Conservation (phyloP, 1,284 basidiomycete species). For the Cryptococcus depauperatus region DNA sequence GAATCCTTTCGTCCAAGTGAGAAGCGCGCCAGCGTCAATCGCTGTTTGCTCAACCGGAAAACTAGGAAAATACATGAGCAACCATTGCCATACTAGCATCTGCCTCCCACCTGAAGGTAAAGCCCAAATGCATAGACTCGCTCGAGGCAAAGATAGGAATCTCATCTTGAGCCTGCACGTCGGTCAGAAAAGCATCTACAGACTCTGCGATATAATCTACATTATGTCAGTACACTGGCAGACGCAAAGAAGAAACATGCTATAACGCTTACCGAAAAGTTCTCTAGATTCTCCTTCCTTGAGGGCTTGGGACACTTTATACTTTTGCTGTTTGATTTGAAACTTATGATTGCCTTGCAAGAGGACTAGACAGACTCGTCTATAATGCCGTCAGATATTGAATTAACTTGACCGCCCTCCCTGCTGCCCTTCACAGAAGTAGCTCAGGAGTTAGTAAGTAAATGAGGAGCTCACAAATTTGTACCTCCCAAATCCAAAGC, state of each 20-base stretch:
- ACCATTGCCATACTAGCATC: background rate
- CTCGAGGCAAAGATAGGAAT: slow-evolving; percentile 29
- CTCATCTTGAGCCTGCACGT: slow-evolving; percentile 44
- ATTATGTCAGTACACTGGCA: background rate
- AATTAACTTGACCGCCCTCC: background rate
- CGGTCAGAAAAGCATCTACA: slow-evolving; percentile 87
- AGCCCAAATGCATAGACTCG: slow-evolving; percentile 66
- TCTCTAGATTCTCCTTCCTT: slow-evolving; percentile 78
- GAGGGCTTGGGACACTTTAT: slow-evolving; percentile 78
- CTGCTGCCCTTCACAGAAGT: background rate
- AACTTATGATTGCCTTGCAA: slow-evolving; percentile 85
- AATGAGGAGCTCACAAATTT: slow-evolving; percentile 62
- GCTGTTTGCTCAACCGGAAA: slow-evolving; percentile 98
- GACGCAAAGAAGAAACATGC: background rate
- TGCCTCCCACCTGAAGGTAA: slow-evolving; percentile 64
- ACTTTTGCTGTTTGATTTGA: slow-evolving; percentile 82
- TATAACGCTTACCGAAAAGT: slow-evolving; percentile 61
- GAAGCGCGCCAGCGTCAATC: slow-evolving; percentile 74
- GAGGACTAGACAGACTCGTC: slow-evolving; percentile 86
- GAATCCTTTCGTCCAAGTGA: slow-evolving; percentile 98
- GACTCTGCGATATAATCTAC: slow-evolving; percentile 95
- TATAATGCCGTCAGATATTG: slow-evolving; percentile 32
- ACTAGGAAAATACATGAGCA: slow-evolving; percentile 34
- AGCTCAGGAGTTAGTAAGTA: slow-evolving; percentile 3
- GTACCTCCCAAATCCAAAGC: slow-evolving; percentile 92